Percentiles rank a stretch among this genome's conserved stretches.
These are phyloP conservation scores for Porcisia hertigi DNA, from an alignment of 208 protist species.

Conservation along the genomic window DNA sequence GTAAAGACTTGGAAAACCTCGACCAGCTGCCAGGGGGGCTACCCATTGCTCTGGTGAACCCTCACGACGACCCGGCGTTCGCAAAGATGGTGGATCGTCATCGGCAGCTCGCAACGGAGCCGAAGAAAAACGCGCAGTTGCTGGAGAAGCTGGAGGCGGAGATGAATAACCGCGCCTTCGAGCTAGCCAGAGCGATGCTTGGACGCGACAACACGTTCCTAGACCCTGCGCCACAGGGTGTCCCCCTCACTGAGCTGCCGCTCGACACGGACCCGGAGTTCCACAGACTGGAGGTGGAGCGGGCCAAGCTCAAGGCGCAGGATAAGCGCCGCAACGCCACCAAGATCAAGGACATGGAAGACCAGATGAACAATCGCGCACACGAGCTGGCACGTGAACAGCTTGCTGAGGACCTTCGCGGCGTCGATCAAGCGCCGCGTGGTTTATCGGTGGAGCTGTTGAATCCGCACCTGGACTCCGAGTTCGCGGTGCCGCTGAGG, in stretches of 20 bases:
- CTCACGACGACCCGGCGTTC: constrained; percentile 60
- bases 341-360: constrained; percentile 67
- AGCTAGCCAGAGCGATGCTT: constrained; percentile 60
- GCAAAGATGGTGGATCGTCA: constrained; percentile 54
- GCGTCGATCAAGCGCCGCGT: constrained; percentile 49
- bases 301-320: constrained; percentile 66
- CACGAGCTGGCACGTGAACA: constrained; percentile 64
- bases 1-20: constrained; percentile 57
- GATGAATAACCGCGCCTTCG: constrained; percentile 70
- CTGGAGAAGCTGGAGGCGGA: constrained; percentile 48
- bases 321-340: constrained; percentile 48
- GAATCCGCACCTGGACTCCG: constrained; percentile 57
- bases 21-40: constrained; percentile 66
- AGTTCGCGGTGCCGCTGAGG: constrained; percentile 54
- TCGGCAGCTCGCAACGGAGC: constrained; percentile 48
- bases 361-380: constrained; percentile 66
- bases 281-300: constrained; percentile 64
- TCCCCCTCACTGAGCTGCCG: constrained; percentile 58
- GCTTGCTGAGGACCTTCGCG: constrained; percentile 59
- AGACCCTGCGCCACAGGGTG: constrained; percentile 59
- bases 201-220: constrained; percentile 56
- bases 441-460: constrained; percentile 62
- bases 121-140: constrained; percentile 39
- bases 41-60: constrained; percentile 51
- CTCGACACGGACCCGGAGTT: constrained; percentile 68